Conservation (phyloP, 306 rosid species). For the Begonia masoniana region DNA sequence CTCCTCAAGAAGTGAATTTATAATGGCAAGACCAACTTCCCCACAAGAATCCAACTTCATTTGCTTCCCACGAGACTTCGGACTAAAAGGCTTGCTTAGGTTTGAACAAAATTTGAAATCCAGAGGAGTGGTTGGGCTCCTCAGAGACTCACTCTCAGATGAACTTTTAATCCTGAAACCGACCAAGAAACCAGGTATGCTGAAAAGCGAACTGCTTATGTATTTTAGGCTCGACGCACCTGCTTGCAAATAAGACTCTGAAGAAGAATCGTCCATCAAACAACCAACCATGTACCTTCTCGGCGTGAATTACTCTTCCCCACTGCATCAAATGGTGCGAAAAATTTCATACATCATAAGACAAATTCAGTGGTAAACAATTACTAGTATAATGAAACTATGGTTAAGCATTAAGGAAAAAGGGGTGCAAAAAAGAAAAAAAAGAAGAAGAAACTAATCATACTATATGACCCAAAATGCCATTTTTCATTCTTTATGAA, state of each 20-base stretch:
- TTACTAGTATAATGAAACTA: too few relatives aligned
- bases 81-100: constrained; percentile 41
- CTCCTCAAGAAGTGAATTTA: constrained; percentile 55
- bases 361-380: too few relatives aligned
- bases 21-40: constrained; percentile 62
- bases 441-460: too few relatives aligned
- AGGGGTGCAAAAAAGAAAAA: too few relatives aligned
- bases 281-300: constrained; percentile 14
- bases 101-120: constrained; percentile 52
- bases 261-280: constrained; percentile 61
- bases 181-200: constrained; percentile 44
- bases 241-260: constrained; percentile 28
- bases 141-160: constrained; percentile 44
- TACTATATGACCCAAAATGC: too few relatives aligned
- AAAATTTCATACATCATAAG: too few relatives aligned
- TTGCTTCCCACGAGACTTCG: constrained; percentile 21
- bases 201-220: constrained; percentile 43
- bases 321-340: not conserved
- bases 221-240: constrained; percentile 37
- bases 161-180: constrained; percentile 40
- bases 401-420: too few relatives aligned
- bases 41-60: constrained; percentile 31
- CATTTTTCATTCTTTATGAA: too few relatives aligned
- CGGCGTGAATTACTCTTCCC: constrained; percentile 17
- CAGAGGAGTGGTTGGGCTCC: constrained; percentile 81